Percentiles rank a stretch among this genome's conserved stretches.
phyloP scores from a whole-genome alignment of 805 yeast species.

The Nakazawaea wickerhamii region DNA sequence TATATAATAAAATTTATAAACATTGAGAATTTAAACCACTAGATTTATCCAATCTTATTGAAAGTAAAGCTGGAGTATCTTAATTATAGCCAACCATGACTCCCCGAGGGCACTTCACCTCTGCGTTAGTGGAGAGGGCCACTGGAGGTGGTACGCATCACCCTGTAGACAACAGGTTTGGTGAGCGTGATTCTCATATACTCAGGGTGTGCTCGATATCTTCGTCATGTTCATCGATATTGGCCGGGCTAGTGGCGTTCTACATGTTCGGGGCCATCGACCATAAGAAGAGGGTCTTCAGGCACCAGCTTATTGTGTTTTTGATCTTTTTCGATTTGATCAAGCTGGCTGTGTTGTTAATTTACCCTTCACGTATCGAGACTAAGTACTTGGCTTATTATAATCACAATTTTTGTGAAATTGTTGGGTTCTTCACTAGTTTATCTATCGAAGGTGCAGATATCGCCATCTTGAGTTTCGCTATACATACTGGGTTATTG shows the following conservation, averaged over 20 bases:
- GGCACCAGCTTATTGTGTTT: slow-evolving; percentile 66
- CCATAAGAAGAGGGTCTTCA: slow-evolving; percentile 54
- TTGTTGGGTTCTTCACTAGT: slow-evolving; percentile 78
- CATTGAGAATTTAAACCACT: too few relatives aligned
- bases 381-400: slow-evolving; percentile 38
- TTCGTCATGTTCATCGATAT: slow-evolving; percentile 43
- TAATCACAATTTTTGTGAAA: slow-evolving; percentile 48
- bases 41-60: too few relatives aligned
- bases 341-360: slow-evolving; percentile 61
- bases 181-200: slow-evolving; percentile 6
- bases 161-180: slow-evolving; percentile 6
- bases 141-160: too few relatives aligned
- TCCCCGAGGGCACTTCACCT: too few relatives aligned
- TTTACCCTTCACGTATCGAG: slow-evolving; percentile 61
- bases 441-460: slow-evolving; percentile 83
- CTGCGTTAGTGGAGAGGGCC: too few relatives aligned
- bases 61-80: too few relatives aligned
- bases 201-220: slow-evolving; percentile 39
- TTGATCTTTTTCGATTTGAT: slow-evolving; percentile 68
- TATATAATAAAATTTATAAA: too few relatives aligned
- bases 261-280: slow-evolving; percentile 60
- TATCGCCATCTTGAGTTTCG: slow-evolving; percentile 73
- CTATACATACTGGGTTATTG: slow-evolving; percentile 72
- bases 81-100: too few relatives aligned
- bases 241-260: slow-evolving; percentile 53